Percentiles rank a stretch among this genome's conserved stretches.
Conservation (phyloP, 1,139 yeast genomes). For the Suhomyces wounanorum region DNA sequence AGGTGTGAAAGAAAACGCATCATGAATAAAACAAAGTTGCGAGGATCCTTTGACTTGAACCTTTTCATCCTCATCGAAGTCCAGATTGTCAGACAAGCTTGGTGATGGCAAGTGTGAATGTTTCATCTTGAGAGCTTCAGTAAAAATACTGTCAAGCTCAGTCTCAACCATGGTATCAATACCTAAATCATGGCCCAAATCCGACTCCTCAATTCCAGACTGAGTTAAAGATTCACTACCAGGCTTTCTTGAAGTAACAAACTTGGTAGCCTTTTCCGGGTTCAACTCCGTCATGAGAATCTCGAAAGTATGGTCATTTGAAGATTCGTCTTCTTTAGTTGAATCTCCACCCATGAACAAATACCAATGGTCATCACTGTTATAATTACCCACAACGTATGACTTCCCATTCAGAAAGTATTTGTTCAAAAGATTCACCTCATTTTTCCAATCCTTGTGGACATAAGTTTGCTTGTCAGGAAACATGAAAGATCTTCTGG, state of each 20-base stretch:
- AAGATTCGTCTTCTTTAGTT: constrained; percentile 1
- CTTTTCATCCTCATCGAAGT: constrained; percentile 22
- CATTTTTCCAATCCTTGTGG: constrained; percentile 84
- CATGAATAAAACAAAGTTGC: constrained; percentile 50
- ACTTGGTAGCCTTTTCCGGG: constrained; percentile 58
- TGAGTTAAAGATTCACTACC: constrained; percentile 37
- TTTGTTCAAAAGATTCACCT: constrained; percentile 66
- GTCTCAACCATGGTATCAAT: constrained; percentile 62
- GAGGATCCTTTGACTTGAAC: constrained; percentile 6
- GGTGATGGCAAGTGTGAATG: constrained; percentile 35
- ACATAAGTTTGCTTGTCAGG: constrained; percentile 83
- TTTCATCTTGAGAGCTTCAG: constrained; percentile 21
- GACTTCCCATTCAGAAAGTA: constrained; percentile 66
- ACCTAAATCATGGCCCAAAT: constrained; percentile 81
- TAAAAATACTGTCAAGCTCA: constrained; percentile 61
- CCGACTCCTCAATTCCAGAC: constrained; percentile 46
- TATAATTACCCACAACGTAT: constrained; percentile 75
- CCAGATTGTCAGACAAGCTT: constrained; percentile 24
- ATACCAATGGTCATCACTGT: constrained; percentile 88
- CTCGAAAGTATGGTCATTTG: constrained; percentile 77
- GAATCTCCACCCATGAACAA: constrained; percentile 62
- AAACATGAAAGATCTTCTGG: constrained; percentile 90
- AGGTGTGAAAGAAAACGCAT: constrained; percentile 92
- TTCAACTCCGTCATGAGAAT: constrained; percentile 87
- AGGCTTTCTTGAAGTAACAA: constrained; percentile 61